A percentile compares a stretch with the other conserved stretches of the same genome.
These are phyloP conservation scores for Pelargonium citronellum DNA, from an alignment of 441 rosid genomes.

Conservation along the genomic window DNA sequence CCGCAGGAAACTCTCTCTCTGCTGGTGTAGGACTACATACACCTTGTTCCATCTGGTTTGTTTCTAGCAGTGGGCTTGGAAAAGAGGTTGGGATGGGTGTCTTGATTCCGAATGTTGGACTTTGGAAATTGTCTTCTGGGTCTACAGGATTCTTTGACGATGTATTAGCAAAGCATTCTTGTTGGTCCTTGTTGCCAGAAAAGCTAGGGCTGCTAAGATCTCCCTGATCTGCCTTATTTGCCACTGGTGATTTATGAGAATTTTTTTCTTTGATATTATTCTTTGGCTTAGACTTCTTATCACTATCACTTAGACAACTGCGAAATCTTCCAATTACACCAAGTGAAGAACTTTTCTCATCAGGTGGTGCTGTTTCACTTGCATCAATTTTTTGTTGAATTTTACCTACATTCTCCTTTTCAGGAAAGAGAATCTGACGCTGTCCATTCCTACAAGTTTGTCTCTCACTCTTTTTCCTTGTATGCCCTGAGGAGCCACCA, in stretches of 20 bases:
- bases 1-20: constrained; percentile 29
- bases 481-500: constrained; percentile 33
- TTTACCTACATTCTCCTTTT: constrained; percentile 34
- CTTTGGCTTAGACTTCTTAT: constrained; percentile 24
- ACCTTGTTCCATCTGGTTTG: constrained; percentile 31
- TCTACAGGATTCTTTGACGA: constrained; percentile 31
- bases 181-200: constrained; percentile 33
- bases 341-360: constrained; percentile 45
- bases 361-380: constrained; percentile 29
- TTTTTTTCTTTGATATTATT: constrained; percentile 28
- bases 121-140: constrained; percentile 39
- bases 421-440: constrained; percentile 33
- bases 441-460: constrained; percentile 32
- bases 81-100: constrained; percentile 39
- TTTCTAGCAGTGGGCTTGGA: constrained; percentile 39
- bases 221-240: constrained; percentile 19
- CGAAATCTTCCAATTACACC: constrained; percentile 31
- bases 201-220: constrained; percentile 26
- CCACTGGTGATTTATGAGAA: constrained; percentile 25
- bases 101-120: constrained; percentile 56
- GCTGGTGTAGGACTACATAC: constrained; percentile 34
- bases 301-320: constrained; percentile 25
- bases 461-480: constrained; percentile 35
- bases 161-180: constrained; percentile 28
- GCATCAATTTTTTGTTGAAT: constrained; percentile 31